These are phyloP conservation scores for Endocladia muricata DNA, from an alignment of 31 red algal species.

Conservation along the genomic window DNA sequence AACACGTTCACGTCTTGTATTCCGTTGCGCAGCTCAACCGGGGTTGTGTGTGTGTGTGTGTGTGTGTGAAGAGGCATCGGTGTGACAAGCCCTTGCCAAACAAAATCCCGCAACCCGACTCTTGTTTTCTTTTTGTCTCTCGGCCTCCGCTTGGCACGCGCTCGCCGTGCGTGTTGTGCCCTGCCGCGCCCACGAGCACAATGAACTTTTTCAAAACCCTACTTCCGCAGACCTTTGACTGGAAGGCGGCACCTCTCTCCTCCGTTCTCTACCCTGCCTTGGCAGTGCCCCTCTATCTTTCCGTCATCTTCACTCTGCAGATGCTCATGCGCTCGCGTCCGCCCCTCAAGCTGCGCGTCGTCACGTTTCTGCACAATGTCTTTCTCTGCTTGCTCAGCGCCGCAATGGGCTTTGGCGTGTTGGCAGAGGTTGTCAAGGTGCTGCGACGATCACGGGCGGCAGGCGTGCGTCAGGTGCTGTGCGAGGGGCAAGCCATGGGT, in stretches of 20 bases:
- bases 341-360: constrained; percentile 53
- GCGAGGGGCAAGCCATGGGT: constrained; percentile 71
- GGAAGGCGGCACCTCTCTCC: constrained; percentile 67
- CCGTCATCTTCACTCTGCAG: constrained; percentile 74
- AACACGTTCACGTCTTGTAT: background rate
- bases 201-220: background rate
- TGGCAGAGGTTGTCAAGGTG: constrained; percentile 50
- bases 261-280: constrained; percentile 51
- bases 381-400: constrained; percentile 71
- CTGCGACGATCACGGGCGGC: background rate
- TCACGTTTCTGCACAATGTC: constrained; percentile 78
- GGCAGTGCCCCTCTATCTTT: constrained; percentile 76
- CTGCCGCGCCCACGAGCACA: background rate
- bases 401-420: constrained; percentile 80
- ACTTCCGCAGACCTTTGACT: constrained; percentile 42
- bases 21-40: background rate
- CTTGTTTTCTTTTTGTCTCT: too few species aligned
- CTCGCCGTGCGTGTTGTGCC: too few species aligned
- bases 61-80: too few species aligned
- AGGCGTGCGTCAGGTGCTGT: constrained; percentile 53
- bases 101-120: too few species aligned
- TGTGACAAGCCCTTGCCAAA: too few species aligned
- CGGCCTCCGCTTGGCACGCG: too few species aligned
- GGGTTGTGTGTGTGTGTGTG: too few species aligned
- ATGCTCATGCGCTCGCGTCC: constrained; percentile 69